phyloP scores from a whole-genome alignment of 768 basidiomycete genomes.

The Hypholoma sublateritium region DNA sequence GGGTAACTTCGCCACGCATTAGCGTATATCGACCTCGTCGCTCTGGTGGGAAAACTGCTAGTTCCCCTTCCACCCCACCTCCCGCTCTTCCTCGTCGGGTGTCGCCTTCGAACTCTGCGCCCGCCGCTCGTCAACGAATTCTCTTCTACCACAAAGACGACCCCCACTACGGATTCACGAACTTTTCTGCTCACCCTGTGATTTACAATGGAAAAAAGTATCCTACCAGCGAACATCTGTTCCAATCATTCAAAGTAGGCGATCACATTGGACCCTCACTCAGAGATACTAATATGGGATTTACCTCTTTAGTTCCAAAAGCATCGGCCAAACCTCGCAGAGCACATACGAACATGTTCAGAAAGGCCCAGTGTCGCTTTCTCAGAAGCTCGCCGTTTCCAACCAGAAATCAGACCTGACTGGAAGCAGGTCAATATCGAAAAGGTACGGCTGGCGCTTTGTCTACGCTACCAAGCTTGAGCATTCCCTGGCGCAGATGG shows the following conservation, averaged over 20 bases:
- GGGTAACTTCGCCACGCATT: slow-evolving; percentile 17
- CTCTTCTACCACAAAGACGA: slow-evolving; percentile 65
- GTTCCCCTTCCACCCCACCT: slow-evolving; percentile 14
- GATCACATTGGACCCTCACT: not conserved
- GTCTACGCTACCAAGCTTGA: not conserved
- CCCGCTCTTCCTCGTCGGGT: slow-evolving; percentile 10
- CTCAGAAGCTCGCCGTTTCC: slow-evolving; percentile 64
- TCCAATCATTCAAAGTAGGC: slow-evolving; percentile 69
- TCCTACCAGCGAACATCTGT: slow-evolving; percentile 77
- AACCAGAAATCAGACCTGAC: slow-evolving; percentile 59
- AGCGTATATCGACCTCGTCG: slow-evolving; percentile 25
- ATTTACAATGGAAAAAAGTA: slow-evolving; percentile 62
- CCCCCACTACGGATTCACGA: slow-evolving; percentile 72
- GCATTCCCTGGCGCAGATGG: slow-evolving; percentile 50
- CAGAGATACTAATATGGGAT: not conserved
- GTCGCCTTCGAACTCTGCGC: slow-evolving; percentile 14
- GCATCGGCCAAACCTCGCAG: slow-evolving; percentile 60
- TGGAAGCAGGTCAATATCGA: slow-evolving; percentile 71
- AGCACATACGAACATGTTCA: slow-evolving; percentile 66
- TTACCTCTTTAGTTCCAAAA: slow-evolving; percentile 51
- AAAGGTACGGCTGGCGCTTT: slow-evolving; percentile 38
- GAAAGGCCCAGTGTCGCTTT: slow-evolving; percentile 64
- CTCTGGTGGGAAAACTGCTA: slow-evolving; percentile 22
- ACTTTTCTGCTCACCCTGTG: slow-evolving; percentile 69
- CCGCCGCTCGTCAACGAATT: slow-evolving; percentile 32